Conservation (phyloP, 352 stramenopile species). For the Globisporangium cylindrosporum region DNA sequence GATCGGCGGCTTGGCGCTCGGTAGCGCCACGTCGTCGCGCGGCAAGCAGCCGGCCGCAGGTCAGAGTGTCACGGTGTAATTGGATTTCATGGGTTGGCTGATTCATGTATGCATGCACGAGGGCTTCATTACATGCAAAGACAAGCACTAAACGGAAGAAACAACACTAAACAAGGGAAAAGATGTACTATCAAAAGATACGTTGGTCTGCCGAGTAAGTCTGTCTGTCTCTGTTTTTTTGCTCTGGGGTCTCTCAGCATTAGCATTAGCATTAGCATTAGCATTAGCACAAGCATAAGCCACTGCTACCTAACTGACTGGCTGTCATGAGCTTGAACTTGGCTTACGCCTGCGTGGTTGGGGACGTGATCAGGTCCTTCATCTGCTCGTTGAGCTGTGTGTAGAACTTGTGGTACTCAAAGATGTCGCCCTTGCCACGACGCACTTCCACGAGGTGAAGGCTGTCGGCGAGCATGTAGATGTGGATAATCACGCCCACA, state of each 20-base stretch:
- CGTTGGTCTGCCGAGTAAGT: background rate
- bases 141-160: background rate
- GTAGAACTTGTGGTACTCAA: conserved; percentile 92
- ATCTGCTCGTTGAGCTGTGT: conserved; percentile 86
- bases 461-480: conserved; percentile 84
- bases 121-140: background rate
- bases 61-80: conserved; percentile 43
- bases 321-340: background rate
- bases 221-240: conserved; percentile 3
- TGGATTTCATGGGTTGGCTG: background rate
- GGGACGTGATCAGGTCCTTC: conserved; percentile 72
- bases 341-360: background rate
- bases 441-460: conserved; percentile 87
- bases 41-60: conserved; percentile 17
- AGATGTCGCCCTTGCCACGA: conserved; percentile 88
- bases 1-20: conserved; percentile 65
- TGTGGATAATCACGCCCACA: conserved; percentile 88
- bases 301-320: background rate
- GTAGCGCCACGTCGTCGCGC: conserved; percentile 21
- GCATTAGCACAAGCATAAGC: background rate
- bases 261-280: background rate
- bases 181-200: conserved; percentile 15
- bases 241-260: background rate
- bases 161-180: conserved; percentile 6
- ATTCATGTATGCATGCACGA: background rate